phyloP scores from a whole-genome alignment of 202 grass and related monocot species.

The Brachypodium distachyon region DNA sequence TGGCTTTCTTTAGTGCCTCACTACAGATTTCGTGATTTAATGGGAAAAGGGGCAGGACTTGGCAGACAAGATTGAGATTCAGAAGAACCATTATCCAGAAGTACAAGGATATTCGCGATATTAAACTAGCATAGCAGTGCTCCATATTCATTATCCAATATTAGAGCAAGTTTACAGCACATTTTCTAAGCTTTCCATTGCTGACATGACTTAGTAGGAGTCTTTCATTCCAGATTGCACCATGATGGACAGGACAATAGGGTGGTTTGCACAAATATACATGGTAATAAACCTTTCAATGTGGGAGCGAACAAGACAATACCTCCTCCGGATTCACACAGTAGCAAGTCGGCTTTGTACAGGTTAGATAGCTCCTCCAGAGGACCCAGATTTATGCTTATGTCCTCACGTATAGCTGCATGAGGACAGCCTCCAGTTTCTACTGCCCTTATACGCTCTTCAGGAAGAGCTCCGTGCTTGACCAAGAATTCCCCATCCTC shows the following conservation, averaged over 20 bases:
- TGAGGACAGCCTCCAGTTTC: constrained; percentile 96
- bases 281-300: background rate
- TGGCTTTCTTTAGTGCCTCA: background rate
- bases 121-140: background rate
- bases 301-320: constrained; percentile 12
- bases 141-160: background rate
- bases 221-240: background rate
- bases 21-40: background rate
- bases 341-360: constrained; percentile 81
- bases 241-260: background rate
- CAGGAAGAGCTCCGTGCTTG: constrained; percentile 81
- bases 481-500: constrained; percentile 96
- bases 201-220: background rate
- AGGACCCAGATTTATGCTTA: constrained; percentile 95
- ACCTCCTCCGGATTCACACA: constrained; percentile 99
- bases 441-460: constrained; percentile 78
- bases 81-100: background rate
- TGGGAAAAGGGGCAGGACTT: background rate
- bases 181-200: background rate
- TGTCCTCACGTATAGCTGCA: constrained; percentile 94
- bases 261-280: background rate
- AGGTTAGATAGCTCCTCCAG: constrained; percentile 85
- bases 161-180: background rate
- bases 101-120: background rate
- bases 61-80: background rate